These are phyloP conservation scores for Calocera cornea DNA, from an alignment of 768 basidiomycete species.

Conservation along the genomic window DNA sequence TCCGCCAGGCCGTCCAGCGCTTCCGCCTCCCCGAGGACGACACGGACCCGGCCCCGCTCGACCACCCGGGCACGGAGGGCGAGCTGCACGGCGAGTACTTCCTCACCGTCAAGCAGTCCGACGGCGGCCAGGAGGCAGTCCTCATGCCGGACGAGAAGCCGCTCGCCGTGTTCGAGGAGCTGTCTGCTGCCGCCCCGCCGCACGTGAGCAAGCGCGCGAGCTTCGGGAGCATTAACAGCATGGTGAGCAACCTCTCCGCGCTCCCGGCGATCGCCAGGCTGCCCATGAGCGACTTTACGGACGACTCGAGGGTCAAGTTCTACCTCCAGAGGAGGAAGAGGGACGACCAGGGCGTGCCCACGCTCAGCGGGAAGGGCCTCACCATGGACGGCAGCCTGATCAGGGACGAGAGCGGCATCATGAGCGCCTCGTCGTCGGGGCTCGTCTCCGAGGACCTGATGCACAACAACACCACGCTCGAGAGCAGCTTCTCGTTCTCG, in stretches of 20 bases:
- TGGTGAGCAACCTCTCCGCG: constrained; percentile 81
- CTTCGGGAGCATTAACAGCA: constrained; percentile 86
- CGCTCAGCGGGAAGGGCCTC: background rate
- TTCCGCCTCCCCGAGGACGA: constrained; percentile 52
- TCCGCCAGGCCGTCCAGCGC: constrained; percentile 85
- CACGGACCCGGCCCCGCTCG: background rate
- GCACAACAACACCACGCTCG: constrained; percentile 1
- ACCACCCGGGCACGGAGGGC: constrained; percentile 22
- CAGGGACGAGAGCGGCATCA: constrained; percentile 9
- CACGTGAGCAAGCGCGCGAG: constrained; percentile 79
- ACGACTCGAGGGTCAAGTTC: constrained; percentile 93
- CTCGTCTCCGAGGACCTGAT: background rate
- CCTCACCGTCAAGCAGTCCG: constrained; percentile 85
- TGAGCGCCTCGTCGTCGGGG: constrained; percentile 4
- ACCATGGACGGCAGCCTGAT: background rate
- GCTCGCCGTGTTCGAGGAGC: constrained; percentile 74
- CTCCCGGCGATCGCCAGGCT: constrained; percentile 91
- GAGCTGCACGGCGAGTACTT: constrained; percentile 60
- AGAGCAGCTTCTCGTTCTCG: background rate
- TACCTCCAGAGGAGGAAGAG: constrained; percentile 61
- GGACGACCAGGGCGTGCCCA: constrained; percentile 6
- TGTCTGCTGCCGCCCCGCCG: constrained; percentile 68
- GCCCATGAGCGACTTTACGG: constrained; percentile 94
- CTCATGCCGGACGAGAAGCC: constrained; percentile 57
- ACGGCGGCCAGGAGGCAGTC: constrained; percentile 67